Conservation (phyloP, 768 basidiomycete genomes). For the Pholiota molesta region DNA sequence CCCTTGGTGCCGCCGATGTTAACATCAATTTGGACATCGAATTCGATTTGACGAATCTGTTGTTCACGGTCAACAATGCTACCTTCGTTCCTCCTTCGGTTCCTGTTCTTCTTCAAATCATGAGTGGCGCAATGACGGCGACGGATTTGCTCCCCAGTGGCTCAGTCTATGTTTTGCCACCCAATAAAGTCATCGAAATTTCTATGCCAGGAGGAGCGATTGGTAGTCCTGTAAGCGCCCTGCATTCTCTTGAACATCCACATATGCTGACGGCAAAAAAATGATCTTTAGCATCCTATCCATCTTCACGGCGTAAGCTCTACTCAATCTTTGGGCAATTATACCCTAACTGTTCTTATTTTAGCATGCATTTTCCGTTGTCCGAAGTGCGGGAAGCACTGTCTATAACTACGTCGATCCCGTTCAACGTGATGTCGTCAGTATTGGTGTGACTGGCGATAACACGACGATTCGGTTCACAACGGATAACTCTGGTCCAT, state of each 20-base stretch:
- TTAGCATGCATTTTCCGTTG: constrained; percentile 40
- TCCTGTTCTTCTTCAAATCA: constrained; percentile 49
- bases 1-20: constrained; percentile 41
- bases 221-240: constrained; percentile 35
- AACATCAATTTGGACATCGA: constrained; percentile 33
- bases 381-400: constrained; percentile 41
- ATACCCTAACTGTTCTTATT: not conserved
- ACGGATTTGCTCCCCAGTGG: constrained; percentile 40
- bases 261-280: not conserved
- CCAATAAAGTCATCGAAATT: constrained; percentile 50
- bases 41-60: constrained; percentile 23
- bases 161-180: constrained; percentile 41
- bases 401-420: constrained; percentile 52
- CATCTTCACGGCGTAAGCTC: constrained; percentile 44
- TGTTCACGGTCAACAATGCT: constrained; percentile 36
- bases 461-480: constrained; percentile 52
- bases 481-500: constrained; percentile 65
- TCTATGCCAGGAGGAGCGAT: constrained; percentile 42
- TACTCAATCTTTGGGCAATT: not conserved
- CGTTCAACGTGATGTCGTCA: constrained; percentile 41
- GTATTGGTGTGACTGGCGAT: constrained; percentile 30
- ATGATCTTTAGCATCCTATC: constrained; percentile 39
- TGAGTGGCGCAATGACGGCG: constrained; percentile 41
- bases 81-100: constrained; percentile 36
- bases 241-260: not conserved